Evolutionary conservation across 495 filamentous ascomycete species (phyloP), one percentile per base, ranked within the genome.

Genomic region (Rostrohypoxylon terebratum): DNA sequence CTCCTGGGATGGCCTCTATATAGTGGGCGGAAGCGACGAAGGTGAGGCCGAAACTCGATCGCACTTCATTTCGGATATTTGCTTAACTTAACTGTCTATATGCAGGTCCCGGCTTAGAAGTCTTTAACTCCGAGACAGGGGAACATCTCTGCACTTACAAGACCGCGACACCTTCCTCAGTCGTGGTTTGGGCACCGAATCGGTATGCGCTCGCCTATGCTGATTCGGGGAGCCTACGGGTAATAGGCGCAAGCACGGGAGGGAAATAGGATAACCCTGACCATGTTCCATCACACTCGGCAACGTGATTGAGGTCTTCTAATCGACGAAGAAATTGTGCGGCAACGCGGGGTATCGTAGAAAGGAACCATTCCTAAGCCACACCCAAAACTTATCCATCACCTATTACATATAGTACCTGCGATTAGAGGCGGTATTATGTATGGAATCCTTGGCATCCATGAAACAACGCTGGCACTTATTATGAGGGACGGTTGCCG

Each of bases 191-290:
- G 95, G 94, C 97, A 78, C 96, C 96, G 3, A 92, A 87, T 38
- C 83, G 91, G 75, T 99, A 98, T 75, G 93, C 90, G 84, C 77
- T 99, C 58, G 96, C 95, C 11, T 97, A 97, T 83, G 91, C 92
- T 21, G 96, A 96, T 38, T 83, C 89, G 3, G 89, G 90, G 0
- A 92, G 90, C 16, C 81, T 99, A 71, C 94, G 90, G 83, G 94
- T 98, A 78, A 85, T 97, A 55, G 93, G 93, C 38, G 68, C 83
- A 16, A 83, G 83, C 63, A 63, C 74, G 11, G 83, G 84, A 54
- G 76, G 78, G 45, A 85, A 83, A 71, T 83, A 74, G 67, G 59
- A 62, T 25, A 3, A 18, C 51, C 54, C 25, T 7, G n/a, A 6
- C 47, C 31, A 0, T 34, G 33, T 8, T 5, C 5, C 7, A 53